Base-by-base conservation (phyloP, 2,329 filamentous ascomycete genomes). In the Leptographium galeiforme region DNA sequence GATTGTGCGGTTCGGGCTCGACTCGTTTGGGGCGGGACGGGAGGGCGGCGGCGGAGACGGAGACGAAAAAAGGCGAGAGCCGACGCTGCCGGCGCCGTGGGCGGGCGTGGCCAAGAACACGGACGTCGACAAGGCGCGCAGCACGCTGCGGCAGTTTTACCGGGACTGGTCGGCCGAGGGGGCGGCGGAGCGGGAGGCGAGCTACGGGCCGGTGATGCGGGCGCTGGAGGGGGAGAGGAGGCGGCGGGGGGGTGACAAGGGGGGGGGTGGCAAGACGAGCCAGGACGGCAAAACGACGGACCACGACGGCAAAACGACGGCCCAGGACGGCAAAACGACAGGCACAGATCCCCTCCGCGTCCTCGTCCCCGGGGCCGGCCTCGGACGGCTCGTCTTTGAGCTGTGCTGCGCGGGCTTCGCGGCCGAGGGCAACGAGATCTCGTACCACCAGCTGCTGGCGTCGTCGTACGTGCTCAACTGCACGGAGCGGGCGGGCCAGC, bases 361-460 rank as follows among this genome's bases (percentile, higher is more conserved):
- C 1, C 76, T 98, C 0, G 84, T 97, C 0, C 93, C 93, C 0
- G 93, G 93, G 0, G 90, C 91, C 5, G 93, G 93, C 0, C 73
- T 98, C 2, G 93, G 89, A 3, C 79, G 93, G 14, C 72, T 97
- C 2, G 87, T 97, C 0, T 95, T 94, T 62, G 93, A 98, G 46
- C 73, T 97, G 14, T 89, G 84, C 64, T 72, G 71, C 33, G 73
- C 72, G 1, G 90, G 93, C 12, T 94, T 82, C 66, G 71, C 78
- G 12, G 79, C 82, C 0, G 89, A 96, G 66, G 91, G 91, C 33
- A 97, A 96, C 64, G 87, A 98, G 68, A 95, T 97, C 57, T 96
- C 90, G 3, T 97, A 95, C 64, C 93, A 98, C 66, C 89, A 95
- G 66, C 78, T 98, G n/a, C 75, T 97, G 55, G 89, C 89, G 1